Base-by-base conservation (phyloP, 768 basidiomycete genomes). In the Calocybe gangraenosa region DNA sequence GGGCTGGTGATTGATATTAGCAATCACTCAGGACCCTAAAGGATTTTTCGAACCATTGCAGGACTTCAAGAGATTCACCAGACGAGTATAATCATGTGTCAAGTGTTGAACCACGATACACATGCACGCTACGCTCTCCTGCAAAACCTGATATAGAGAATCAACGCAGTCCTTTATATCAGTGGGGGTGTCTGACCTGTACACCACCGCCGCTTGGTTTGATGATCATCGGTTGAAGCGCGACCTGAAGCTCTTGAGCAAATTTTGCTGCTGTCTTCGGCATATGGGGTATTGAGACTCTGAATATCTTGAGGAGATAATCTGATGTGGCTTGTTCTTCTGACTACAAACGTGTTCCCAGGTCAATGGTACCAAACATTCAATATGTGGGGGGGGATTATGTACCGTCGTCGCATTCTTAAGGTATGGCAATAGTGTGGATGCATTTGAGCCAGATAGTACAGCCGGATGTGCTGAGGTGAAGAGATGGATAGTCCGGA, bases 51-150 rank as follows among this genome's bases (percentile, higher is more conserved):
- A 49, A 88, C 92, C 73, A 56, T 92, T 88, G 64, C 91, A 94
- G 0, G 90, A 92, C 54, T 87, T 87, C 51, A 97, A 60, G 3
- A 97, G 72, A 25, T 81, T 83, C 19, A 92, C 77, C 14, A 97
- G 72, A 28, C 82, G 78, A 13, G 67, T 67, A 55, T 84, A 95
- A 53, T 97, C 92, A 48, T 90, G 87, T 0, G 96, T 97, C 14
- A 98, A 73, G 53, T 88, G 68, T 40, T 83, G 82, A 1, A 94
- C 84, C 1, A 88, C 87, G 0, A 80, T 78, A 59, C 93, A 95
- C 69, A 95, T 83, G 53, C 94, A 97, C 0, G 91, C 91, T 11
- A 98, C 87, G 10, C 82, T 81, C 64, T 97, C 96, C 67, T 94
- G 92, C 23, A 98, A 64, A 17, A 87, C 83, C 87, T 93, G 51